Conservation (phyloP, 179 eudicot genomes). For the Drosera spatulata region DNA sequence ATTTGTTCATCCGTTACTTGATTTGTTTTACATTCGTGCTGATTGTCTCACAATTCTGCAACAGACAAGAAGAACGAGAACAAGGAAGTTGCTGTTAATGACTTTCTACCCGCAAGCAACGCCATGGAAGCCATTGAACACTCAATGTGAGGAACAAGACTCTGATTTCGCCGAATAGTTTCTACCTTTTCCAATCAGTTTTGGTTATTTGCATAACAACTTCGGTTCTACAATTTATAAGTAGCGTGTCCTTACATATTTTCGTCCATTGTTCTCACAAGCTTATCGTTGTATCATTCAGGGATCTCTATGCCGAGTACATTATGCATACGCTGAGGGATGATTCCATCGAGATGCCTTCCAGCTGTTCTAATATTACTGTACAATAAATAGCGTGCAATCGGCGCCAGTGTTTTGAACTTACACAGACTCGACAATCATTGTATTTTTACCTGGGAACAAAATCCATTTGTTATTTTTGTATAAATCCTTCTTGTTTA, state of each 20-base stretch:
- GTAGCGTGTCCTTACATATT: too few species aligned
- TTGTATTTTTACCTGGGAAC: too few species aligned
- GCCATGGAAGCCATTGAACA: slow-evolving; percentile 72
- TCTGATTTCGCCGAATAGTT: too few species aligned
- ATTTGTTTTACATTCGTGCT: neutral
- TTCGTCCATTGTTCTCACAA: too few species aligned
- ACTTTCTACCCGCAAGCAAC: slow-evolving; percentile 47
- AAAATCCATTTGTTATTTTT: too few species aligned
- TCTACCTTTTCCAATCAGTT: too few species aligned
- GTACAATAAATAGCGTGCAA: neutral
- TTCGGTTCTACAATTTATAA: too few species aligned
- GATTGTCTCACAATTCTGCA: slow-evolving; percentile 12
- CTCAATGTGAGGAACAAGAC: slow-evolving; percentile 48
- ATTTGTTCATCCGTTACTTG: neutral
- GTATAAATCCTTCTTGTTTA: too few species aligned
- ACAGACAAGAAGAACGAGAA: slow-evolving; percentile 93
- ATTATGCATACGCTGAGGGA: slow-evolving; percentile 23
- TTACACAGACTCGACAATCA: too few species aligned
- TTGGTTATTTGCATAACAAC: too few species aligned
- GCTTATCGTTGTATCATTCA: slow-evolving; percentile 5
- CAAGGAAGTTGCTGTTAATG: slow-evolving; percentile 88
- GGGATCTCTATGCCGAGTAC: slow-evolving; percentile 39
- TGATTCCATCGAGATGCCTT: slow-evolving; percentile 4
- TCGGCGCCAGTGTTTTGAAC: too few species aligned
- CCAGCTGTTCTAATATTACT: slow-evolving; percentile 50